Base-by-base conservation (phyloP, 116 monocot species). In the Papilionanthe hybrid region DNA sequence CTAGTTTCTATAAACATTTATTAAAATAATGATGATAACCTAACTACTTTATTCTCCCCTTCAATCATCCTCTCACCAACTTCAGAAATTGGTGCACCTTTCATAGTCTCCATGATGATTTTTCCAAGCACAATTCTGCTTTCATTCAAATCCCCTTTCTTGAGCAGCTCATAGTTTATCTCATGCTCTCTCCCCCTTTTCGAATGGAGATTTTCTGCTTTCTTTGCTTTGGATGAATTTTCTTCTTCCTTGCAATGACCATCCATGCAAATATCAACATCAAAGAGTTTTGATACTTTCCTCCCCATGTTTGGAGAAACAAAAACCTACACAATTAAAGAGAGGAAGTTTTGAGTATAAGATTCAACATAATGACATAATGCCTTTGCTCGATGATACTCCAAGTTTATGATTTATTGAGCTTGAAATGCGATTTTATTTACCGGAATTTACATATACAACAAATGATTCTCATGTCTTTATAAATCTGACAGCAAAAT, bases 71-170 rank as follows among this genome's bases (percentile, higher is more conserved):
- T 75, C 48, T 28, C 12, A 47, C 43, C 12, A 3, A 4, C 42
- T 15, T 73, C 43, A 75, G 44, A 75, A 25, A 25, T 9, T 11
- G 75, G 55, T 10, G 78, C 74, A n/a, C 58, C 25, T 45, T 75
- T 87, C 78, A 94, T 79, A 5, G 92, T 88, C 79, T 94, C 92
- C 79, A 91, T 81, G 41, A 96, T 89, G 43, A 96, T 56, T 83
- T 94, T 92, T 41, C 96, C 94, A 15, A 96, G 84, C 11, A 92
- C 89, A 72, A 88, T 92, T 78, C 94, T 84, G n/a, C 84, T 86
- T 90, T 96, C 96, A 56, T 81, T 79, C 47, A 23, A 65, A 78
- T 96, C 81, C 18, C 94, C 96, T 44, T 77, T 85, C 69, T 91
- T 92, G 22, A 96, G 88, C 30, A 86, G 82, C 55, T 83, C 45